Evolutionary conservation across 441 rosid species (phyloP).

Genomic region (Corymbia citriodora): DNA sequence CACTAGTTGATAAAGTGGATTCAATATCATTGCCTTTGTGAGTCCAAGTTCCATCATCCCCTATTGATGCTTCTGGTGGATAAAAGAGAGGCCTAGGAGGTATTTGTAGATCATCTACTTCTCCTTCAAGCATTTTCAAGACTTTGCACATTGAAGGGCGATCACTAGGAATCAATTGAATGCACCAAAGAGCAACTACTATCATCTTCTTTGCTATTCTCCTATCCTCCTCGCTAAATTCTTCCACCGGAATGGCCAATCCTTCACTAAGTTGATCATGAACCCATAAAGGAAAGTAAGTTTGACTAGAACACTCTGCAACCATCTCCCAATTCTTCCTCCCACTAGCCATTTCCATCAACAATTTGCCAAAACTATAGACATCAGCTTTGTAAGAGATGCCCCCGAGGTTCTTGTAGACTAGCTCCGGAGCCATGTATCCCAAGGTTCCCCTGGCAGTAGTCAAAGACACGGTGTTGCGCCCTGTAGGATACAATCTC

Average conservation of each 20-base stretch:
- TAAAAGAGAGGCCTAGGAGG: not conserved
- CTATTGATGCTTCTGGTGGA: not conserved
- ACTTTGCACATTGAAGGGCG: not conserved
- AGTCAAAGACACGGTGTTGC: accelerated
- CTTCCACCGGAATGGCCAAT: accelerated
- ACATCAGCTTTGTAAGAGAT: not conserved
- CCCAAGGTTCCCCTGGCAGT: not conserved
- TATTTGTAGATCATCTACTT: accelerated
- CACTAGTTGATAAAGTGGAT: not conserved
- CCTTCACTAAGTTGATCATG: not conserved
- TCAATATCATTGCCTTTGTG: accelerated
- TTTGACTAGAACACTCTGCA: accelerated
- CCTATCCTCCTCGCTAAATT: not conserved
- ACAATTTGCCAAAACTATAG: not conserved
- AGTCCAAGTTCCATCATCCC: not conserved
- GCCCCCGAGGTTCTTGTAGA: not conserved
- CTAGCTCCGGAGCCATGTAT: not conserved
- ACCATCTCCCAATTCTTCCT: accelerated
- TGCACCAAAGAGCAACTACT: not conserved
- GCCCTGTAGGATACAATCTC: accelerated
- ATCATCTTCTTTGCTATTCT: not conserved
- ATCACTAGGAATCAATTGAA: not conserved
- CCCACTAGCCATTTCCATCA: not conserved
- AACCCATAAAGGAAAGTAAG: not conserved
- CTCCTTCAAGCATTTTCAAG: not conserved